Base-by-base conservation (phyloP, 2,329 filamentous ascomycete genomes). In the Scytalidium lignicola region DNA sequence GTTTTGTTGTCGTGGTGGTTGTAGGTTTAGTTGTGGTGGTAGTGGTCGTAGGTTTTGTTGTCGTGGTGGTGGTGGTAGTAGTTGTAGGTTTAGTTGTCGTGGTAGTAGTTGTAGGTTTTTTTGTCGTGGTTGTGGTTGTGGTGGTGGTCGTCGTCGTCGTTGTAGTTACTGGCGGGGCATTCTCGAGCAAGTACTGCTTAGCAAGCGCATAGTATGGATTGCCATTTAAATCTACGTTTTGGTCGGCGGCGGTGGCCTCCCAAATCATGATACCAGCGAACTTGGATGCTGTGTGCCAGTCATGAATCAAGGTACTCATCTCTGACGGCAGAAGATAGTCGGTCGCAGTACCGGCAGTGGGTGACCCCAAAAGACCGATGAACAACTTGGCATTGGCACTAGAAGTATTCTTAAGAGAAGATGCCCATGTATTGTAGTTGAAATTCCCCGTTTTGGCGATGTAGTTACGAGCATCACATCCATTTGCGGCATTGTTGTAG, bases 231-330 rank as follows among this genome's bases (percentile, higher is more conserved):
- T n/a, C 21, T n/a, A 18, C 10, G 20, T 59, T 59, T 39, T 55
- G 48, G 15, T 55, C 43, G 1, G 61, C 57, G 40, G 41, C 45
- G 7, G 57, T 60, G 12, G 60, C 61, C 17, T 66, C 63, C 57
- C 60, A 65, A 28, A 66, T 21, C 63, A 65, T 65, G n/a, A 65
- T 53, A 52, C 64, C 64, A 45, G 62, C 64, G 23, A 66, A 65
- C 12, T 58, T 48, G n/a, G 49, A 12, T 12, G 55, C 44, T 2
- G 29, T 26, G 18, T 56, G 52, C 45, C 57, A 61, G 10, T 48
- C 51, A 13, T 44, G 21, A 29, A 65, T 57, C 18, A 66, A 47
- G 1, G 42, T 48, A 26, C 59, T 47, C 2, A 54, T 58, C 43
- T 62, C 56, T n/a, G 47, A 20, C 10, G 60, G 51, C 20, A 47